These are phyloP conservation scores for Aspergillus awamori DNA, from an alignment of 2,329 filamentous ascomycete genomes.

Conservation along the genomic window DNA sequence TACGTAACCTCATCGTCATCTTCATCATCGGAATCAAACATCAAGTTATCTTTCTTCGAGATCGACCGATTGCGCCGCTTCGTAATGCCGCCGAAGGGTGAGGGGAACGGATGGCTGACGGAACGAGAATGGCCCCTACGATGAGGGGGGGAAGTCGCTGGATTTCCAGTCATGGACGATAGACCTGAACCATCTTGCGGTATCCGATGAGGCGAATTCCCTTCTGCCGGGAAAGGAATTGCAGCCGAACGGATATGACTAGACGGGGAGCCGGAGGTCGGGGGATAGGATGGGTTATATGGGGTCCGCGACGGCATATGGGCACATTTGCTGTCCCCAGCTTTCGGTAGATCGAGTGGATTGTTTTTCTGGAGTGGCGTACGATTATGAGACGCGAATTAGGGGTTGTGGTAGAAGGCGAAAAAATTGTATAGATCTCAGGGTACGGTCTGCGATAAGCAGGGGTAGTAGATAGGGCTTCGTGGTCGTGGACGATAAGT, in stretches of 20 bases:
- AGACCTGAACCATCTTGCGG: slow-evolving; percentile 31
- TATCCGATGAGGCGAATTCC: slow-evolving; percentile 23
- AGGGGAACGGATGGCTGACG: slow-evolving; percentile 78
- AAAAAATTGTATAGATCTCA: background rate
- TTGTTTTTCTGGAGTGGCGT: background rate
- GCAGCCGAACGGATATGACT: slow-evolving; percentile 22
- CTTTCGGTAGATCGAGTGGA: background rate
- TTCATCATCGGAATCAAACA: slow-evolving; percentile 48
- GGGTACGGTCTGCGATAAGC: background rate
- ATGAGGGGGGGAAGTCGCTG: slow-evolving; percentile 22
- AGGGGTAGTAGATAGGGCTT: background rate
- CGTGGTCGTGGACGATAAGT: background rate
- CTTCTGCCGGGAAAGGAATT: slow-evolving; percentile 22
- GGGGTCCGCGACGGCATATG: slow-evolving; percentile 42
- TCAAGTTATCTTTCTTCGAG: slow-evolving; percentile 38
- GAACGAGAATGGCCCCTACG: slow-evolving; percentile 61
- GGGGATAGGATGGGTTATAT: slow-evolving; percentile 35
- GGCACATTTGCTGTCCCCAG: slow-evolving; percentile 28
- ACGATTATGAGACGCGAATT: background rate
- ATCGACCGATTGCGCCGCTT: slow-evolving; percentile 58
- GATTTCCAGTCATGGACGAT: slow-evolving; percentile 25
- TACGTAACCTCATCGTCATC: slow-evolving; percentile 32
- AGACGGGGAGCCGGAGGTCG: slow-evolving; percentile 27
- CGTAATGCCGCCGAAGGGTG: slow-evolving; percentile 62
- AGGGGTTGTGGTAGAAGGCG: background rate